A percentile compares a stretch with the other conserved stretches of the same genome.
Evolutionary conservation across 176 grass and related monocot genomes (phyloP).

Genomic region (Eragrostis nindensis): DNA sequence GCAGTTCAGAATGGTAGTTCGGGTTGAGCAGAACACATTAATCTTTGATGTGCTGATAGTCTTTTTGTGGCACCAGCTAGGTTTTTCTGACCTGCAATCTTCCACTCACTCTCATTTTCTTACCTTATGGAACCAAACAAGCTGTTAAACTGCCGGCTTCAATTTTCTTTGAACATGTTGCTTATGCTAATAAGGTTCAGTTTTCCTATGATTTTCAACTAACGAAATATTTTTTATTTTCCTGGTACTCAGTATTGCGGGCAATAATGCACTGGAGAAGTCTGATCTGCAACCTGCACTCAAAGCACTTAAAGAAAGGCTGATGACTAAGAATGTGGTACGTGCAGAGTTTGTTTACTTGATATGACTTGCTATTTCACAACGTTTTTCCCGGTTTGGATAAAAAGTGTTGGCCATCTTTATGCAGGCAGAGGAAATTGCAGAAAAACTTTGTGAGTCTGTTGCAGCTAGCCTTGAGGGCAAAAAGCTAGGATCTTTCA

Average conservation of each 20-base stretch:
- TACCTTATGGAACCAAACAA: neutral
- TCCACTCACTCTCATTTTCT: too few species aligned
- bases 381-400: neutral
- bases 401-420: neutral
- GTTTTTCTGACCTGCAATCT: too few species aligned
- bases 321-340: slow-evolving; percentile 96
- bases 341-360: slow-evolving; percentile 28
- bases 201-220: neutral
- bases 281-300: slow-evolving; percentile 67
- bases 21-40: too few species aligned
- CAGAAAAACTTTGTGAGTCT: slow-evolving; percentile 61
- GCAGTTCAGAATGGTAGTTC: neutral
- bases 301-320: slow-evolving; percentile 74
- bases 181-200: neutral
- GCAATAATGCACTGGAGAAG: slow-evolving; percentile 59
- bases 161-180: neutral
- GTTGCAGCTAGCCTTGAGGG: slow-evolving; percentile 64
- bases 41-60: neutral
- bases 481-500: slow-evolving; percentile 57
- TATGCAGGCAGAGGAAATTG: slow-evolving; percentile 66
- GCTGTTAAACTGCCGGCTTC: neutral
- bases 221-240: slow-evolving; percentile 26
- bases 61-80: too few species aligned
- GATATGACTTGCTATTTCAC: neutral
- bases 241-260: slow-evolving; percentile 59